Percentiles rank a stretch among this genome's conserved stretches.
These are phyloP conservation scores for Ceratocystis ficicola DNA, from an alignment of 2,329 filamentous ascomycete species.

Conservation along the genomic window DNA sequence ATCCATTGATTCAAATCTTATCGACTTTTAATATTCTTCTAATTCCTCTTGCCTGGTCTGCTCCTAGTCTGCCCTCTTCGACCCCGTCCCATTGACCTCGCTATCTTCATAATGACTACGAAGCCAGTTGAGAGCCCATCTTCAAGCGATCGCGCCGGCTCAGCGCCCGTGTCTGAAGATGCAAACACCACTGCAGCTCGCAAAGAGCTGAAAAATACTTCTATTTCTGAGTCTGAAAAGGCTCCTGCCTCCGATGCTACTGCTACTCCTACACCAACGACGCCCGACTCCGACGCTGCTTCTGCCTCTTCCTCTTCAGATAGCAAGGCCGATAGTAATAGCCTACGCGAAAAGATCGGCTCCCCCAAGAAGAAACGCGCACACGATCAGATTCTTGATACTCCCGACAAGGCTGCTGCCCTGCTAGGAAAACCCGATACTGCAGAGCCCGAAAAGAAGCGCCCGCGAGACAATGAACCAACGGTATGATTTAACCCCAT, in stretches of 20 bases:
- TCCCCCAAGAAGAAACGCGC: slow-evolving; percentile 57
- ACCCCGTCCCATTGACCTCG: neutral
- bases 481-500: slow-evolving; percentile 27
- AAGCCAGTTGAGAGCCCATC: slow-evolving; percentile 34
- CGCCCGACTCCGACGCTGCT: slow-evolving; percentile 30
- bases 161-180: slow-evolving; percentile 37
- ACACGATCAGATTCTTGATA: slow-evolving; percentile 45
- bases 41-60: neutral
- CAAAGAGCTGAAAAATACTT: slow-evolving; percentile 52
- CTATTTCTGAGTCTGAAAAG: slow-evolving; percentile 36
- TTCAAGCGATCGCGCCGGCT: slow-evolving; percentile 27
- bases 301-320: slow-evolving; percentile 28
- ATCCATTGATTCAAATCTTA: slow-evolving; percentile 7
- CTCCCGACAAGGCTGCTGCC: slow-evolving; percentile 33
- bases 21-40: slow-evolving; percentile 14
- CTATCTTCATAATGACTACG: slow-evolving; percentile 33
- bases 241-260: slow-evolving; percentile 25
- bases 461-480: slow-evolving; percentile 41
- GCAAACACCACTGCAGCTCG: slow-evolving; percentile 51
- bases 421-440: slow-evolving; percentile 36
- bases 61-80: neutral
- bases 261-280: slow-evolving; percentile 26
- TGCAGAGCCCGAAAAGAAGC: slow-evolving; percentile 52
- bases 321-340: slow-evolving; percentile 31
- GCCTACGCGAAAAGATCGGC: slow-evolving; percentile 37